These are phyloP conservation scores for Populus hybrid DNA, from an alignment of 441 rosid genomes.

Conservation along the genomic window DNA sequence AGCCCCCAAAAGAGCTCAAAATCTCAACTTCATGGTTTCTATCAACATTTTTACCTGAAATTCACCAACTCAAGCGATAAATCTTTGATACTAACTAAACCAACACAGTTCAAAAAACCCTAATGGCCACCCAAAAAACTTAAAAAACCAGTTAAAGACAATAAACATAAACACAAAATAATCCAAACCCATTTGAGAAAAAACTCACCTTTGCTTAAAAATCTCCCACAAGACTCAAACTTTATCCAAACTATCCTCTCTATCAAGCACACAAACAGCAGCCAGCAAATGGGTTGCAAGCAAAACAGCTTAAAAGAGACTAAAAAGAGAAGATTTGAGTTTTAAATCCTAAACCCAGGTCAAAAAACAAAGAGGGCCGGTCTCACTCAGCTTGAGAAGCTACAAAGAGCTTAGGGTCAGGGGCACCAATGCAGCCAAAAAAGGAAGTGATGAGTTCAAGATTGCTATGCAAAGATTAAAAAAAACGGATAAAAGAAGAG, in stretches of 20 bases:
- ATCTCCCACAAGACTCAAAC: neutral
- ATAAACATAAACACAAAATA: neutral
- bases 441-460: neutral
- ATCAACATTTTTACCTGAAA: neutral
- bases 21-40: neutral
- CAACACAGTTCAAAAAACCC: neutral
- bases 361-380: neutral
- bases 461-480: neutral
- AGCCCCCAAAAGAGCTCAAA: constrained; percentile 25
- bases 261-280: neutral
- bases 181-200: neutral
- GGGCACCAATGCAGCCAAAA: neutral
- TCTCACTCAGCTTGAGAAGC: neutral
- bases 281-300: neutral
- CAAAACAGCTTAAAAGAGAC: neutral
- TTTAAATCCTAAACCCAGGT: neutral
- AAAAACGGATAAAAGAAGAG: neutral
- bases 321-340: neutral
- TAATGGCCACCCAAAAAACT: neutral
- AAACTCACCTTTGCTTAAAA: neutral
- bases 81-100: neutral
- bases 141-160: neutral
- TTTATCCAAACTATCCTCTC: neutral
- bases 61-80: neutral
- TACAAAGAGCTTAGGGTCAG: neutral